Base-by-base conservation (phyloP, 306 rosid species). In the Styphnolobium japonicum region DNA sequence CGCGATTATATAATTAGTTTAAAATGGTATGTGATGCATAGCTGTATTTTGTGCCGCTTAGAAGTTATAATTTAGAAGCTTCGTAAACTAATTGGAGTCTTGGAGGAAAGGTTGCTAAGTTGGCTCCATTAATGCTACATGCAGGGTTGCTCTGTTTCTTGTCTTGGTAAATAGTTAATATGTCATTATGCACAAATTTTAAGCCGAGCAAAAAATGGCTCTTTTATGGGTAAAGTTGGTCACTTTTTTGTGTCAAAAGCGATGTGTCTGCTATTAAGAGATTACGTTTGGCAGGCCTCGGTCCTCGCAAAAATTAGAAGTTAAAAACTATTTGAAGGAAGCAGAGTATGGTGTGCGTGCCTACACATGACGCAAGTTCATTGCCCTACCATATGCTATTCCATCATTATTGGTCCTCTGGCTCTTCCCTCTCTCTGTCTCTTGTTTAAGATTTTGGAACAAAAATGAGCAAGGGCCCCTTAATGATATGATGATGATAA, bases 71-170 rank as follows among this genome's bases (percentile, higher is more conserved):
- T 78, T 3, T n/a, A 53, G 77, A 83, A 86, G 84, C 45, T 33
- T 80, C 79, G 23, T 55, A 25, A 40, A 48, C 18, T 34, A 73
- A 77, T 84, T 55, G 36, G 76, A 77, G 68, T 79, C 62, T 80
- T 7, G 61, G 77, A 57, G 6, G 42, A 43, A 46, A 65, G 52
- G 55, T 58, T 73, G 82, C 62, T 53, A 53, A 72, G 84, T 79
- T 79, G 87, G 83, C 43, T 76, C 39, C 80, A 76, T 85, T 62
- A 88, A 86, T 86, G 88, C 64, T 63, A 25, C 42, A 68, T 10
- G 61, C 21, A 12, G 0, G 45, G 37, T n/a, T 73, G 63, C 39
- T 77, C 81, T 69, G 42, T 7, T 40, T 19, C 10, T 49, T 48
- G 80, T 61, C 83, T 31, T 42, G 66, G 49, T 64, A 25, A 71